Conservation (phyloP, 176 grass and related monocot species). For the Pharus latifolius region DNA sequence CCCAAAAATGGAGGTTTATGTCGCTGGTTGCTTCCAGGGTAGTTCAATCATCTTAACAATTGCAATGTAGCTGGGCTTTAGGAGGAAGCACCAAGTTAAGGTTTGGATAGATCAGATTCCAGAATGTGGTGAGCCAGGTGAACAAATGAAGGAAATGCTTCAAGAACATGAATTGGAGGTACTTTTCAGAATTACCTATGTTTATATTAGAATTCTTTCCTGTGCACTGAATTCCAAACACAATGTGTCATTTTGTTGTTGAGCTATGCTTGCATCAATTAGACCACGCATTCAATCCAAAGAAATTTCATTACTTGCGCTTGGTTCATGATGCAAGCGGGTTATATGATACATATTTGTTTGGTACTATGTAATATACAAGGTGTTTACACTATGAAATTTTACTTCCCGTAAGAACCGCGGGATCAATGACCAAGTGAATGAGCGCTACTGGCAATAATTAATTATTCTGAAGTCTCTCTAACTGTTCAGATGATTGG, state of each 20-base stretch:
- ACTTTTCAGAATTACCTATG: background rate
- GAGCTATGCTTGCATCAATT: too few species aligned
- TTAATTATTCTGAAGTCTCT: too few species aligned
- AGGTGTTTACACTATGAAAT: too few species aligned
- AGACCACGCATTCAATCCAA: background rate
- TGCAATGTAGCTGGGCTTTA: conserved; percentile 43
- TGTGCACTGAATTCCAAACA: background rate
- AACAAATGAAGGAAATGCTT: background rate
- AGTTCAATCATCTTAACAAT: conserved; percentile 55
- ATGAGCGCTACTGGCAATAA: too few species aligned
- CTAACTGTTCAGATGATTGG: too few species aligned
- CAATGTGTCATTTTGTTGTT: background rate
- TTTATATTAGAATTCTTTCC: background rate
- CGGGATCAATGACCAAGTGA: too few species aligned
- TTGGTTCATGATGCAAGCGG: too few species aligned
- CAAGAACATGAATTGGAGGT: conserved; percentile 4
- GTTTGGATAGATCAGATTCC: conserved; percentile 49
- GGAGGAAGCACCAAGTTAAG: conserved; percentile 11
- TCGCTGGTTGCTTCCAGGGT: conserved; percentile 50
- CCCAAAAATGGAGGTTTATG: conserved; percentile 55
- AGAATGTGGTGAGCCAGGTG: conserved; percentile 33
- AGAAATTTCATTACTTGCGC: too few species aligned
- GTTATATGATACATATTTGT: too few species aligned
- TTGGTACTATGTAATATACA: too few species aligned
- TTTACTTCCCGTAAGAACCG: too few species aligned